These are phyloP conservation scores for Solanum bulbocastanum DNA, from an alignment of 257 asterid species.

Conservation along the genomic window DNA sequence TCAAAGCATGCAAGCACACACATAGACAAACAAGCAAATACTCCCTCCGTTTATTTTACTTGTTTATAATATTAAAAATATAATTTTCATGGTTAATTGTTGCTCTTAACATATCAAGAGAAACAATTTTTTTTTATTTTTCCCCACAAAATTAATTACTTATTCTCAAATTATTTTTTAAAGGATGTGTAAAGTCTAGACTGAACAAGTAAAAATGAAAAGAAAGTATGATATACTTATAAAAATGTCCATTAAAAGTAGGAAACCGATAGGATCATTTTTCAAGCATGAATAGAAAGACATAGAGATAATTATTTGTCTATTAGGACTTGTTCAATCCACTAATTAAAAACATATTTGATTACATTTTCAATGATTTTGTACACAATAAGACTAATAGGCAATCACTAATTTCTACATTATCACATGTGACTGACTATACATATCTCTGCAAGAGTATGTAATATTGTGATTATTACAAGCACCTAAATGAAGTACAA, in stretches of 20 bases:
- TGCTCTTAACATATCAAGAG: background rate
- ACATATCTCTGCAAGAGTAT: background rate
- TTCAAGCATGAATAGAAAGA: background rate
- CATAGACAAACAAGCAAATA: background rate
- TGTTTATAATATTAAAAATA: too few relatives aligned
- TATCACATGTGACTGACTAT: background rate
- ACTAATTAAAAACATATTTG: background rate
- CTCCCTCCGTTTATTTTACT: background rate
- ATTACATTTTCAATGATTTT: background rate
- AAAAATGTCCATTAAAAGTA: background rate
- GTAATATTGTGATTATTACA: background rate
- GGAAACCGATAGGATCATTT: background rate
- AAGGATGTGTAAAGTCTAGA: fast-evolving
- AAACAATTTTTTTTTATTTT: too few relatives aligned
- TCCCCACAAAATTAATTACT: background rate
- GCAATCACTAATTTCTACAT: background rate
- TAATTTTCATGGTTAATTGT: too few relatives aligned
- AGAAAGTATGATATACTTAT: background rate
- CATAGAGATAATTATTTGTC: background rate
- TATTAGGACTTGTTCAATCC: background rate
- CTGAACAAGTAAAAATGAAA: background rate
- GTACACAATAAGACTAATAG: background rate
- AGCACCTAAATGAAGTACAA: background rate
- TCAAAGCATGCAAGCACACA: background rate
- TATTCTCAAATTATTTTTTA: background rate